Evolutionary conservation across 192 early-diverging fungal species (phyloP).

Genomic region (Rhizophagus clarus): DNA sequence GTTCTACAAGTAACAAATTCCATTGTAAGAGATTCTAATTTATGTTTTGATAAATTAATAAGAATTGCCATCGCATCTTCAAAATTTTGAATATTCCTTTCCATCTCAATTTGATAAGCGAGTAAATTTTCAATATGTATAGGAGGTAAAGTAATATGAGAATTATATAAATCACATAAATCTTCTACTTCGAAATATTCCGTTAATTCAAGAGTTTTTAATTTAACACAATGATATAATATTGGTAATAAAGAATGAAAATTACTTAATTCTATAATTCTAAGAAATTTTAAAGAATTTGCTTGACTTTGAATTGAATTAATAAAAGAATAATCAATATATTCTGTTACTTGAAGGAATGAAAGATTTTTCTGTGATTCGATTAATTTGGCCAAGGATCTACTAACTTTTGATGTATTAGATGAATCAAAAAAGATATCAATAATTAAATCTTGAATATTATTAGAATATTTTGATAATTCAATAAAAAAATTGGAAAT

Average conservation of each 20-base stretch:
- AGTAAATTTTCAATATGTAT: neutral
- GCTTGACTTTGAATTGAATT: neutral
- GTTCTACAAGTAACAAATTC: neutral
- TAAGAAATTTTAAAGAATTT: neutral
- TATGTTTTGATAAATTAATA: neutral
- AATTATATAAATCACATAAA: neutral
- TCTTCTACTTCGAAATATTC: neutral
- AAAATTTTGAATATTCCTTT: neutral
- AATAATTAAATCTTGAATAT: neutral
- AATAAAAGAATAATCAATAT: neutral
- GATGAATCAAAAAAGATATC: neutral
- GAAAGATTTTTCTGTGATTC: neutral
- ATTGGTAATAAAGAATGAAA: neutral
- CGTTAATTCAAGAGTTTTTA: neutral
- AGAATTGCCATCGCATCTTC: neutral
- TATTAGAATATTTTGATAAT: neutral
- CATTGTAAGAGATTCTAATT: neutral
- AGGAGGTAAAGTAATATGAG: neutral
- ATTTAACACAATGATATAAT: neutral
- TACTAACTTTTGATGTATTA: neutral
- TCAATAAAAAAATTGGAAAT: neutral
- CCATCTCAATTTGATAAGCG: neutral
- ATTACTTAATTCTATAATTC: neutral
- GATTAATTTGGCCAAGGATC: neutral
- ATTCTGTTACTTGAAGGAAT: neutral